Percentiles rank a stretch among this genome's conserved stretches.
Conservation (phyloP, 176 grass and related monocot species). For the Musa itinerans region DNA sequence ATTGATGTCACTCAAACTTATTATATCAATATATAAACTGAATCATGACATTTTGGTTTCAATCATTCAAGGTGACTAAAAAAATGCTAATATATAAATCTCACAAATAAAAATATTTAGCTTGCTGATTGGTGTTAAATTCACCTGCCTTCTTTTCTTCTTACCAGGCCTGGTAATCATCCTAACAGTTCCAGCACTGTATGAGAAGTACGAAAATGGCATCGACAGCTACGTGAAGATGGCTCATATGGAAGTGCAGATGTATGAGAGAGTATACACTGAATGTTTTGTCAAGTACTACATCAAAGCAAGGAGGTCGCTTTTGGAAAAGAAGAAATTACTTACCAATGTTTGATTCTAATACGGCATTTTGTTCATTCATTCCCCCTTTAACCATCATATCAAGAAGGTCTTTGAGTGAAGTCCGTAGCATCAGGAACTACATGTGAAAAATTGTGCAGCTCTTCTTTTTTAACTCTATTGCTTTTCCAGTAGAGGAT, state of each 20-base stretch:
- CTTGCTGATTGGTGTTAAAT: too few species aligned
- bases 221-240: constrained; percentile 19
- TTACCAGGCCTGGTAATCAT: constrained; percentile 18
- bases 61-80: not conserved
- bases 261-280: constrained; percentile 14
- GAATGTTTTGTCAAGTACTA: constrained; percentile 19
- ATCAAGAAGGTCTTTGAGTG: not conserved
- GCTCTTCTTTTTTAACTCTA: not conserved
- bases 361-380: not conserved
- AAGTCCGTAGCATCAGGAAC: not conserved
- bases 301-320: constrained; percentile 13
- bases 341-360: not conserved
- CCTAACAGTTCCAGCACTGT: constrained; percentile 33
- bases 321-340: constrained; percentile 24
- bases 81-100: too few species aligned
- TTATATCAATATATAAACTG: not conserved
- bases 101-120: too few species aligned
- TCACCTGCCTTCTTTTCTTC: not conserved
- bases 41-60: not conserved
- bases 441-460: not conserved
- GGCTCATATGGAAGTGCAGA: constrained; percentile 23
- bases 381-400: not conserved
- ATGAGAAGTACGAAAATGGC: constrained; percentile 29
- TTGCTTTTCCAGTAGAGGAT: not conserved
- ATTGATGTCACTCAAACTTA: not conserved